A percentile compares a stretch with the other conserved stretches of the same genome.
These are phyloP conservation scores for Rhexocercosporidium sp. DNA, from an alignment of 2,329 filamentous ascomycete genomes.

Conservation along the genomic window DNA sequence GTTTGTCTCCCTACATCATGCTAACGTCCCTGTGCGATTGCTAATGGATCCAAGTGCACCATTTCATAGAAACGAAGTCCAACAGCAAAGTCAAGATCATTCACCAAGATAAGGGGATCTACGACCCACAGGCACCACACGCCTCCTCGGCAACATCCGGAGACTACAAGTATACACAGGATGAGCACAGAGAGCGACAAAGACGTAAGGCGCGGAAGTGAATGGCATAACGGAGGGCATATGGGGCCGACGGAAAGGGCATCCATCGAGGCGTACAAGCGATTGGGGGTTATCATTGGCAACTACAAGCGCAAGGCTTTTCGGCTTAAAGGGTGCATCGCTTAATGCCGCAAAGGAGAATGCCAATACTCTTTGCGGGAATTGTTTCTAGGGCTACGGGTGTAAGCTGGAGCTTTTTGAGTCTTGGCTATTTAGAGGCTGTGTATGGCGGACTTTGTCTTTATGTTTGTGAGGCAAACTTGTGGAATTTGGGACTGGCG, in stretches of 20 bases:
- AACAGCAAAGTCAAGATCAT: constrained; percentile 17
- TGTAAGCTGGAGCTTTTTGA: background rate
- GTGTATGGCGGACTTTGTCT: background rate
- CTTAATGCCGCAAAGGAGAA: background rate
- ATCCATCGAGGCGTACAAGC: background rate
- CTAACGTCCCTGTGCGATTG: background rate
- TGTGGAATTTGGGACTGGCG: background rate
- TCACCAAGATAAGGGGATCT: constrained; percentile 13
- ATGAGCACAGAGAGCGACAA: background rate
- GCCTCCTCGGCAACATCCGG: constrained; percentile 18
- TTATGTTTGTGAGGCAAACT: background rate
- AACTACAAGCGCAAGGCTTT: background rate
- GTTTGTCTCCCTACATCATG: constrained; percentile 18
- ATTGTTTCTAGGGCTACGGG: background rate
- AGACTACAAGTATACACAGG: constrained; percentile 22
- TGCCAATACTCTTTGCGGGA: background rate
- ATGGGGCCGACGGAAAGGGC: background rate
- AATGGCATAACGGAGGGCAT: background rate
- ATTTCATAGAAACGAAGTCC: constrained; percentile 17
- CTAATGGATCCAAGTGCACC: constrained; percentile 7
- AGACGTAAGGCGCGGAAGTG: background rate
- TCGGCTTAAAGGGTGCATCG: background rate
- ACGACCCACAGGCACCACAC: constrained; percentile 24
- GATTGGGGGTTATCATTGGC: constrained; percentile 7
- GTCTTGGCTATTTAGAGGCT: background rate